These are phyloP conservation scores for Neofusicoccum sp. DNA, from an alignment of 2,329 filamentous ascomycete genomes.

Conservation along the genomic window DNA sequence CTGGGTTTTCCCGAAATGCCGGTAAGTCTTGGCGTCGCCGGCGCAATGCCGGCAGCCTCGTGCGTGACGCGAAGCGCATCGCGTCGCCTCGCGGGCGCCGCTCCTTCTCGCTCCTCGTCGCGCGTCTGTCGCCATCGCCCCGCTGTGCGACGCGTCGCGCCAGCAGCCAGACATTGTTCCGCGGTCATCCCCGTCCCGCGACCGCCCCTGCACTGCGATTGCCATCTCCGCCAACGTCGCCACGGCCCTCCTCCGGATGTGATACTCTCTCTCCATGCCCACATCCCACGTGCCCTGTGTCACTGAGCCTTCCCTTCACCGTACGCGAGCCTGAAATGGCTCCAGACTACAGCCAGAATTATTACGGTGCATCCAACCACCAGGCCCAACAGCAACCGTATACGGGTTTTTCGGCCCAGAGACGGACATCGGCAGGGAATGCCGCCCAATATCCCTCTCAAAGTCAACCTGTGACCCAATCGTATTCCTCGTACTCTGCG, in stretches of 20 bases:
- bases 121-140: neutral
- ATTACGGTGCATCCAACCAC: slow-evolving; percentile 1
- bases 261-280: neutral
- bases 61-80: slow-evolving; percentile 2
- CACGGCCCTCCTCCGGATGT: neutral
- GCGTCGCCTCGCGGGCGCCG: too few species aligned
- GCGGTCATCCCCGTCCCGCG: neutral
- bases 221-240: neutral
- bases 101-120: neutral
- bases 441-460: slow-evolving; percentile 1
- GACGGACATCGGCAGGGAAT: neutral
- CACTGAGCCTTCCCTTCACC: too few species aligned
- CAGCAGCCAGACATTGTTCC: too few species aligned
- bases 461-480: neutral
- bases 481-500: slow-evolving; percentile 2
- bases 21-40: neutral
- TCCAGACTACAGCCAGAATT: neutral
- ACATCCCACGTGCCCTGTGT: too few species aligned
- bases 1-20: slow-evolving; percentile 4
- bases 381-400: slow-evolving; percentile 2
- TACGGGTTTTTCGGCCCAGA: neutral
- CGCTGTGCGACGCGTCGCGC: neutral
- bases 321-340: neutral
- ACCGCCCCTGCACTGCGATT: neutral
- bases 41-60: slow-evolving; percentile 5